Conservation (phyloP, 306 rosid species). For the Sophora flavescens region DNA sequence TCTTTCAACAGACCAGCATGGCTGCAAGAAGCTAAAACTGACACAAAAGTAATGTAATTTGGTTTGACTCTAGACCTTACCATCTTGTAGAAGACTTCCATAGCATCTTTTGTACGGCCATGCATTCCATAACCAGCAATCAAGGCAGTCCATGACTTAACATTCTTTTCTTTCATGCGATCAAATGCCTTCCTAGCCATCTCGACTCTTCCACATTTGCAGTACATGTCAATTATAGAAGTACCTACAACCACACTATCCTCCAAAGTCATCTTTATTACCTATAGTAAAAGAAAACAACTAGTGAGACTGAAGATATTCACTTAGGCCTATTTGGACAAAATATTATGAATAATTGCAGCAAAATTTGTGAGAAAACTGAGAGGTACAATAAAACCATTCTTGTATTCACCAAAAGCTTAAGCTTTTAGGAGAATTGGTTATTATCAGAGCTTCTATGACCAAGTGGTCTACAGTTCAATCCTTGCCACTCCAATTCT, state of each 20-base stretch:
- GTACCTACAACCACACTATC: constrained; percentile 70
- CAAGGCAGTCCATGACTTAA: constrained; percentile 82
- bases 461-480: not conserved
- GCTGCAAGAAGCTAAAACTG: constrained; percentile 80
- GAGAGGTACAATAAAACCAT: not conserved
- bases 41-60: constrained; percentile 70
- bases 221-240: constrained; percentile 77
- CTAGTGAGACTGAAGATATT: constrained; percentile 26
- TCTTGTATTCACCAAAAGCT: not conserved
- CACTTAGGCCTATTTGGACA: not conserved
- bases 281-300: constrained; percentile 52
- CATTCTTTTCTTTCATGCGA: constrained; percentile 72
- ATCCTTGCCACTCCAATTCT: no score
- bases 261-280: constrained; percentile 73
- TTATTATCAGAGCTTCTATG: not conserved
- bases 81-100: constrained; percentile 71
- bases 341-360: constrained; percentile 24
- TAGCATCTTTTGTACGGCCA: constrained; percentile 69
- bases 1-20: constrained; percentile 80
- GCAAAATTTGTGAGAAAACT: not conserved
- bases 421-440: not conserved
- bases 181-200: constrained; percentile 79
- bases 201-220: constrained; percentile 78
- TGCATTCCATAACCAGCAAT: constrained; percentile 86
- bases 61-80: constrained; percentile 62